phyloP scores from a whole-genome alignment of 805 yeast species.

The Cyberlindnera petersonii region DNA sequence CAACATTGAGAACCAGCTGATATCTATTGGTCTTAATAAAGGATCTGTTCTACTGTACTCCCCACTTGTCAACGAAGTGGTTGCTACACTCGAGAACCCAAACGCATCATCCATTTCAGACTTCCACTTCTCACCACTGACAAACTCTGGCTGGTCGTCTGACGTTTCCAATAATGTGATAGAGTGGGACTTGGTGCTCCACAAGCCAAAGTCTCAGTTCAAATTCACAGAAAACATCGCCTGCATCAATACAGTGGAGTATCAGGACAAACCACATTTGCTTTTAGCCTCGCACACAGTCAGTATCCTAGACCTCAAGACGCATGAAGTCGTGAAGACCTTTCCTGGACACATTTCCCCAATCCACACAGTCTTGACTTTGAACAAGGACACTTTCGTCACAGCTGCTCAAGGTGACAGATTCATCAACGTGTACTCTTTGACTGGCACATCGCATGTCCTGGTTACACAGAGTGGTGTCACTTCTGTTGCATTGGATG shows the following conservation, averaged over 20 bases:
- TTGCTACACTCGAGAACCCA: constrained; percentile 48
- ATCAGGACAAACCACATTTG: constrained; percentile 35
- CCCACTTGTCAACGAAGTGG: constrained; percentile 56
- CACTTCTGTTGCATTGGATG: constrained; percentile 37
- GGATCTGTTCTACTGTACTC: constrained; percentile 67
- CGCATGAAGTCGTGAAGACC: constrained; percentile 40
- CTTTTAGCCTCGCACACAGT: constrained; percentile 68
- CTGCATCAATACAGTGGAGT: constrained; percentile 31
- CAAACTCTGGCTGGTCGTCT: constrained; percentile 51
- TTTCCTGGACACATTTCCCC: constrained; percentile 79
- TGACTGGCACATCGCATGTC: constrained; percentile 44
- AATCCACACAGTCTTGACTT: constrained; percentile 45
- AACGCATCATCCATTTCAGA: constrained; percentile 45
- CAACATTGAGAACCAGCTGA: constrained; percentile 39
- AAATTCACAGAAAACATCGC: constrained; percentile 32
- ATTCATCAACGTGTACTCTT: constrained; percentile 66
- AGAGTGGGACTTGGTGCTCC: constrained; percentile 57
- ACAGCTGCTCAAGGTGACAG: constrained; percentile 79
- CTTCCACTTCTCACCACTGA: constrained; percentile 40
- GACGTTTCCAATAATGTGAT: constrained; percentile 55
- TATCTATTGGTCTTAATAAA: constrained; percentile 60
- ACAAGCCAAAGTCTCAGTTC: constrained; percentile 39
- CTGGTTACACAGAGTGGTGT: constrained; percentile 70
- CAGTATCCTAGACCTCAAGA: constrained; percentile 44
- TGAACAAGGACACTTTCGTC: constrained; percentile 43